phyloP scores from a whole-genome alignment of 2,329 filamentous ascomycete species.

The Daldinia eschscholtzii region DNA sequence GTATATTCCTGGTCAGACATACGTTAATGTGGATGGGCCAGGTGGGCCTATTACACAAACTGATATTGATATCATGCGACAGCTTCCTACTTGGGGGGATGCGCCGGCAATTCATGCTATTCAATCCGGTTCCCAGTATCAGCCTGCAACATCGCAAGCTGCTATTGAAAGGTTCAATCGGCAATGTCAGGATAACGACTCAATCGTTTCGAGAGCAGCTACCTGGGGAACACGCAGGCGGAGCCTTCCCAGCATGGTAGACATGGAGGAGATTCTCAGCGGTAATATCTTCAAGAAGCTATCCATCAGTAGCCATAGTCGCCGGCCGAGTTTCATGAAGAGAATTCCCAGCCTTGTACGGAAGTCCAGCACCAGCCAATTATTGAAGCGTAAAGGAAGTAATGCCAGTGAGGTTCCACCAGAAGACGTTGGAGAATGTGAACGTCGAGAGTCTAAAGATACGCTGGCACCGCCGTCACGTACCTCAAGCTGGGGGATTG shows the following conservation, averaged over 20 bases:
- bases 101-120: slow-evolving; percentile 63
- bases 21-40: slow-evolving; percentile 57
- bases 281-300: slow-evolving; percentile 74
- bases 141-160: slow-evolving; percentile 65
- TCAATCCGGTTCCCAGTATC: slow-evolving; percentile 51
- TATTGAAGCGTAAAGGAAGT: slow-evolving; percentile 62
- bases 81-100: slow-evolving; percentile 63
- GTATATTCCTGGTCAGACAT: slow-evolving; percentile 63
- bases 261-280: slow-evolving; percentile 70
- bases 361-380: slow-evolving; percentile 61
- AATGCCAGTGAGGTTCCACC: slow-evolving; percentile 54
- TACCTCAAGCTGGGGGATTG: slow-evolving; percentile 62
- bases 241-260: slow-evolving; percentile 70
- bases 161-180: slow-evolving; percentile 67
- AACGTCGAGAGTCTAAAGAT: slow-evolving; percentile 59
- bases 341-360: slow-evolving; percentile 64
- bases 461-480: slow-evolving; percentile 66
- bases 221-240: slow-evolving; percentile 78
- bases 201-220: slow-evolving; percentile 71
- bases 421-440: slow-evolving; percentile 46
- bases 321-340: slow-evolving; percentile 67
- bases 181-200: slow-evolving; percentile 67
- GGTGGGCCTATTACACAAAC: slow-evolving; percentile 58
- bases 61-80: slow-evolving; percentile 65
- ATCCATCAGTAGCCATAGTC: slow-evolving; percentile 63